Evolutionary conservation across 2,329 filamentous ascomycete species (phyloP), one percentile per base, ranked within the genome.

Genomic region (Colletotrichum godetiae): DNA sequence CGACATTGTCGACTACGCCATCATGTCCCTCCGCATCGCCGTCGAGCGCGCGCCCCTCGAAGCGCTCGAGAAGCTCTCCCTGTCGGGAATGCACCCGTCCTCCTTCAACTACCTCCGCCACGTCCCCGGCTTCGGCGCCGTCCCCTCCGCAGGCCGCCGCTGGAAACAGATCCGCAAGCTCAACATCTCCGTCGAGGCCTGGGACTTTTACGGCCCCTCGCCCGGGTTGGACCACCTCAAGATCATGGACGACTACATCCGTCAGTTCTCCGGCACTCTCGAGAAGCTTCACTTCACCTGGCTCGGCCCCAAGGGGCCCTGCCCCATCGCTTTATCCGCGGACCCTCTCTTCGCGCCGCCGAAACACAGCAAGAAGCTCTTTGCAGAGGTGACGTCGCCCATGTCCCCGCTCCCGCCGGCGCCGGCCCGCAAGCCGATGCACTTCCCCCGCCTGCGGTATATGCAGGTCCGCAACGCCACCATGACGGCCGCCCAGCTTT

Each of bases 21-120:
- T 98, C 74, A 95, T 97, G 80, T 97, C 94, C 76, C 84, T 97
- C 68, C 92, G 95, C 75, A 95, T 97, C 75, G 93, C 95, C 13
- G 84, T 97, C 35, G 95, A 97, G 84, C 89, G 92, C 67, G 90
- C 92, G 11, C 90, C 91, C 1, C 84, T 97, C 61, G 86, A 85
- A 63, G 88, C 87, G 71, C 88, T 98, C 15, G 86, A 88, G 75
- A 92, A 92, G 73, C 87, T 98, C 3, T 93, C 93, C 0, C 88
- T 97, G 2, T 89, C 90, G 13, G 90, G 90, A 2, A 89, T 97
- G 11, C 94, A 97, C 77, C 91, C 94, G 0, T 89, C 90, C 1
- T 93, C 92, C 8, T 90, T 97, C 64, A 88, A 93, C 76, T 96
- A 97, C 80, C 88, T 98, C 24, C 92, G 94, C 66, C 92, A 94